Evolutionary conservation across 2,329 filamentous ascomycete genomes (phyloP), one percentile per base, ranked within the genome.

Genomic region (Simplicillium sp.): DNA sequence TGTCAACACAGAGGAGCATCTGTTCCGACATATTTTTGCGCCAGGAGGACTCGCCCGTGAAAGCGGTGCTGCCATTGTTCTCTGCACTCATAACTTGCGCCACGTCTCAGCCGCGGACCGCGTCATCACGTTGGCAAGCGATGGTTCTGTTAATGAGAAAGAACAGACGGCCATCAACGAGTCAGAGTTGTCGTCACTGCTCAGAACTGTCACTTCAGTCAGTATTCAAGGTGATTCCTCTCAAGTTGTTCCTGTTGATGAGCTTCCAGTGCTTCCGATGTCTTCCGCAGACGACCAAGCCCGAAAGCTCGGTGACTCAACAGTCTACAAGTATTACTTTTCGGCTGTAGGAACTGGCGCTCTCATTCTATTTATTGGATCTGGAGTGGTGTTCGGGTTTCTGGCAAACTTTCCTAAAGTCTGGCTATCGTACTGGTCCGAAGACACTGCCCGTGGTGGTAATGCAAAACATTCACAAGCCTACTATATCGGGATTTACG

Each of bases 1-100:
- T 40, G 53, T 52, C 6, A 54, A 60, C 11, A 64, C 61, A 0
- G 57, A 60, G 15, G 53, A 60, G 5, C 52, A 56, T n/a, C 59
- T 64, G 1, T 64, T 63, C 37, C 42, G 48, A 0, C 51, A 52
- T 1, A 54, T 62, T 0, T 58, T 65, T 29, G 56, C 57, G 0
- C 29, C 48, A 4, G 49, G 47, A 3, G 57, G 59, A 7, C 40
- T 63, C 3, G 29, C 37, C 11, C 44, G 44, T 12, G 42, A 44
- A 17, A 32, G 37, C 3, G 35, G 42, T 12, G 46, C 44, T 2
- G 42, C 38, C 0, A 35, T 49, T 11, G 25, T 37, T 29, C n/a
- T 37, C 12, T 17, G 16, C 12, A 37, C 36, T 8, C 36, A 37
- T 15, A 20, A 17, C 12, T n/a, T n/a, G 16, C 11, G 12, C 16